Conservation (phyloP, 371 early-diverging fungal genomes). For the Synchytrium microbalum region DNA sequence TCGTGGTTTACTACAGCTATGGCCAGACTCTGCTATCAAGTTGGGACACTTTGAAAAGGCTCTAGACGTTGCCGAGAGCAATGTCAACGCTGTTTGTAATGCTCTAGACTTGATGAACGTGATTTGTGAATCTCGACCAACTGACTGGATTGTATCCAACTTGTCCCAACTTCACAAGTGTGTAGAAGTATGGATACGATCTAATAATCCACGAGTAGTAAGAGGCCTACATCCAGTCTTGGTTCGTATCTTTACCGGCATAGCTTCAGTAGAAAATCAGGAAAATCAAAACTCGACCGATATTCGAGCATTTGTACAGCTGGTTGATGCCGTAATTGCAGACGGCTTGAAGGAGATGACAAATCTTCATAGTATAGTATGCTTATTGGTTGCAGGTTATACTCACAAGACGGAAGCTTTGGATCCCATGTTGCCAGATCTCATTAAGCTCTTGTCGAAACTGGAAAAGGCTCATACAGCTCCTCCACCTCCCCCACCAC, state of each 20-base stretch:
- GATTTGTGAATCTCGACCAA: slow-evolving; percentile 37
- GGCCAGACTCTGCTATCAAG: slow-evolving; percentile 53
- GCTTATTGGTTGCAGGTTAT: slow-evolving; percentile 64
- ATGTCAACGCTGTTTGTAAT: slow-evolving; percentile 43
- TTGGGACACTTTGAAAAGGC: slow-evolving; percentile 33
- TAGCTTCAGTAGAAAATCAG: slow-evolving; percentile 14
- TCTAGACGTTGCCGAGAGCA: slow-evolving; percentile 31
- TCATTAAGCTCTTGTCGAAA: slow-evolving; percentile 76
- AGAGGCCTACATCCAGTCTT: slow-evolving; percentile 59
- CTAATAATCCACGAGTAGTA: slow-evolving; percentile 55
- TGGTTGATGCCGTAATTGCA: slow-evolving; percentile 54
- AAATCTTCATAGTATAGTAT: slow-evolving; percentile 61
- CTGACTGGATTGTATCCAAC: slow-evolving; percentile 59
- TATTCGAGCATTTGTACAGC: slow-evolving; percentile 44
- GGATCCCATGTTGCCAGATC: slow-evolving; percentile 57
- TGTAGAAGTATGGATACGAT: slow-evolving; percentile 59
- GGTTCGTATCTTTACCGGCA: slow-evolving; percentile 25
- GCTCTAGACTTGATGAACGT: slow-evolving; percentile 62
- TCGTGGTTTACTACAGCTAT: slow-evolving; percentile 51
- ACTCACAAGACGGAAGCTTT: slow-evolving; percentile 53
- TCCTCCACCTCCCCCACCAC: background rate
- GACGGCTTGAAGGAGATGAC: slow-evolving; percentile 59
- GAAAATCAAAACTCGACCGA: slow-evolving; percentile 27
- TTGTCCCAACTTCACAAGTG: slow-evolving; percentile 55
- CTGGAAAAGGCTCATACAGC: slow-evolving; percentile 50